Evolutionary conservation across 768 basidiomycete species (phyloP), one percentile per base, ranked within the genome.

Genomic region (Gloeopeniophorella convolvens): DNA sequence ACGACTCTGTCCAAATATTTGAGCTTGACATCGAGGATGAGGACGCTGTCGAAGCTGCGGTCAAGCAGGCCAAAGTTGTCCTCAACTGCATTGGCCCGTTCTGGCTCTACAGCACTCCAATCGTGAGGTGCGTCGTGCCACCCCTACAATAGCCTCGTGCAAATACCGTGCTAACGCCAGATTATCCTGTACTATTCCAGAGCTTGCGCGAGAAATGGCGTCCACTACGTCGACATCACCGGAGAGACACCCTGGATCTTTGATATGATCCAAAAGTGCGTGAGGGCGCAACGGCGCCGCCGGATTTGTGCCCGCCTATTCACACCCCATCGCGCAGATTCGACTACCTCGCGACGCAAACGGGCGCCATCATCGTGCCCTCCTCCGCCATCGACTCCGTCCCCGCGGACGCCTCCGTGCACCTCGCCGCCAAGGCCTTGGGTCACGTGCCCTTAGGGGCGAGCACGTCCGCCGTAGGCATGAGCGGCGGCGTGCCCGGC

Each of bases 161-260:
- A 9, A 24, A 40, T 37, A 4, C 18, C 8, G 15, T 27, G 15
- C n/a, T 35, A 13, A 28, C 32, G 20, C 21, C 13, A 12, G 18
- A 16, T 42, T 24, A 12, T 9, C 26, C 11, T n/a, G n/a, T n/a
- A n/a, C n/a, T n/a, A n/a, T n/a, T n/a, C 20, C 53, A 87, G 78
- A 49, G 83, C 85, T 4, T 95, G 92, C 55, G 85, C 83, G 4
- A 69, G 69, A 30, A 69, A 84, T 50, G 83, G 86, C 5, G 76
- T 79, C 6, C 89, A 94, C 65, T 95, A 95, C 63, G 80, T 91
- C 23, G 94, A 97, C 65, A 70, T 93, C 28, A 80, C 85, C 2
- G 85, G 86, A 7, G 91, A 94, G 63, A 66, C 74, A 0, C 67
- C 71, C 3, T 92, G 83, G 80, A 74, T 85, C 39, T 68, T 67